Percentiles rank a stretch among this genome's conserved stretches.
These are phyloP conservation scores for Quercus gilva DNA, from an alignment of 306 rosid species.

Conservation along the genomic window DNA sequence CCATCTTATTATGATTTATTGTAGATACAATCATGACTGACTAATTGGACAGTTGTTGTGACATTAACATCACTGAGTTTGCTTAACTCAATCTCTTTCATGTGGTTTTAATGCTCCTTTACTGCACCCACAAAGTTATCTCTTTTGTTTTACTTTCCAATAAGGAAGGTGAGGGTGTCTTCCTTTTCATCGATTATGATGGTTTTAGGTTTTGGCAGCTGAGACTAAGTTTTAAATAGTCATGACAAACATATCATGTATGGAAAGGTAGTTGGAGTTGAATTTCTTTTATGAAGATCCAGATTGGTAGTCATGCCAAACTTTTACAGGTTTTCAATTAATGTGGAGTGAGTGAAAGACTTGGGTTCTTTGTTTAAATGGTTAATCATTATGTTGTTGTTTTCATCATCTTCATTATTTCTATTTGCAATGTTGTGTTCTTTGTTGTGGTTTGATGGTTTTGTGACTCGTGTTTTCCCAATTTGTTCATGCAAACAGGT, in stretches of 20 bases:
- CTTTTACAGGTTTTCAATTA: background rate
- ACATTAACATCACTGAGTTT: background rate
- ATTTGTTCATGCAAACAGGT: conserved; percentile 48
- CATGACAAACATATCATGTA: background rate
- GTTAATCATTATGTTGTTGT: background rate
- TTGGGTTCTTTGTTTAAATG: background rate
- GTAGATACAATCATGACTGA: background rate
- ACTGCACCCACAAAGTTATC: background rate
- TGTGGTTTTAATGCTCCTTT: background rate
- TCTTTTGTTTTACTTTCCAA: background rate
- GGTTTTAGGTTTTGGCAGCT: background rate
- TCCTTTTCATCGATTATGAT: background rate
- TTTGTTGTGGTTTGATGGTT: background rate
- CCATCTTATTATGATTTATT: background rate
- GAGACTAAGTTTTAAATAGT: background rate
- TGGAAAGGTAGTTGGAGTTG: background rate
- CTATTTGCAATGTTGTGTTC: conserved; percentile 9
- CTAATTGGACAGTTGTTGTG: background rate
- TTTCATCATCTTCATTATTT: background rate
- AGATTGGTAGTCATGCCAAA: background rate
- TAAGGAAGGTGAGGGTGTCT: background rate
- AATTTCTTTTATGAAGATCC: background rate
- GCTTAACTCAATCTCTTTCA: background rate
- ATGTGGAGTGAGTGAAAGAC: background rate
- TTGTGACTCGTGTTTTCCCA: conserved; percentile 19